Percentiles rank a stretch among this genome's conserved stretches.
Conservation (phyloP, 2,329 filamentous ascomycete genomes). For the Pseudopithomyces maydicus region DNA sequence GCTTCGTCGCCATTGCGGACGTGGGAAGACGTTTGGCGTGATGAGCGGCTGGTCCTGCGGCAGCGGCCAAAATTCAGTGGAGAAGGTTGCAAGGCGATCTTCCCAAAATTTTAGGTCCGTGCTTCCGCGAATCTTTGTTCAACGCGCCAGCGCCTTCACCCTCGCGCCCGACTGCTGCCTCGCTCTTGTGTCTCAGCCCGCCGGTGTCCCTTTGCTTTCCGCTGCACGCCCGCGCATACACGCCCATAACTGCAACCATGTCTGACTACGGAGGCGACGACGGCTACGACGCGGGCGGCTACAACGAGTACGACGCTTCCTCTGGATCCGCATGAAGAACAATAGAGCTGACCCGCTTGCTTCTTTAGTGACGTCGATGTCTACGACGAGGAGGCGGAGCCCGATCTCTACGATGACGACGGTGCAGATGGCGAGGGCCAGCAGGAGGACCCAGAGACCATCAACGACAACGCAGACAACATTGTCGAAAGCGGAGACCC, state of each 20-base stretch:
- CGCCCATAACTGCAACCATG: constrained; percentile 37
- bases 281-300: constrained; percentile 37
- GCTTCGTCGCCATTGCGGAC: constrained; percentile 33
- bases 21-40: too few species aligned
- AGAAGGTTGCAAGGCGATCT: neutral
- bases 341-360: constrained; percentile 17
- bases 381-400: constrained; percentile 67
- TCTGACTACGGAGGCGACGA: constrained; percentile 54
- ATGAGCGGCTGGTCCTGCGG: too few species aligned
- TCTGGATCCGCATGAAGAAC: neutral
- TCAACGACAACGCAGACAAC: constrained; percentile 40
- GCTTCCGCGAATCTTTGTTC: constrained; percentile 15
- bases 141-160: neutral
- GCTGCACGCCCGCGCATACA: neutral
- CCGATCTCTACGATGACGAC: constrained; percentile 68
- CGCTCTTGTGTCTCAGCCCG: neutral
- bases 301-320: constrained; percentile 32
- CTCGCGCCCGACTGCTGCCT: neutral
- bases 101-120: constrained; percentile 17
- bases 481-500: constrained; percentile 58
- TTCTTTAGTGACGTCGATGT: constrained; percentile 45
- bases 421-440: constrained; percentile 59
- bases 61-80: constrained; percentile 4
- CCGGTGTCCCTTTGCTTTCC: neutral
- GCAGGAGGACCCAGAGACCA: constrained; percentile 39